phyloP scores from a whole-genome alignment of 2,329 filamentous ascomycete species.

The Penicillium sp. region DNA sequence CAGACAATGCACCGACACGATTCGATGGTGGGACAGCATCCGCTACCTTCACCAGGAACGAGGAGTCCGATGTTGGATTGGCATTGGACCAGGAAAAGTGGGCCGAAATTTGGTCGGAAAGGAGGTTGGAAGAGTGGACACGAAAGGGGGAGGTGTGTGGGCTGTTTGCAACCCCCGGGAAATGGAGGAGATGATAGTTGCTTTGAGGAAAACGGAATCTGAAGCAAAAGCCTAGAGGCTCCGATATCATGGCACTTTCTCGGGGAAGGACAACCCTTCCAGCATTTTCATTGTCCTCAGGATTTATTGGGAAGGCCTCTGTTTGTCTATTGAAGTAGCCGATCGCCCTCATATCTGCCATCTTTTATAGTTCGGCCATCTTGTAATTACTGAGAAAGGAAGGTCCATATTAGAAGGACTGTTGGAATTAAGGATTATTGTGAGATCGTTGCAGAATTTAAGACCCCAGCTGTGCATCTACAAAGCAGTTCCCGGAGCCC shows the following conservation, averaged over 20 bases:
- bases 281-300: background rate
- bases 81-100: slow-evolving; percentile 91
- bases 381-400: background rate
- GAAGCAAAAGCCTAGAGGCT: slow-evolving; percentile 11
- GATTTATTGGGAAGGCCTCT: background rate
- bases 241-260: background rate
- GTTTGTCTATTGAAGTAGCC: background rate
- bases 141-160: slow-evolving; percentile 92
- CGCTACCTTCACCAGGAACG: slow-evolving; percentile 82
- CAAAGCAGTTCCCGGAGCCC: slow-evolving; percentile 71
- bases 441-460: slow-evolving; percentile 46
- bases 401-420: background rate
- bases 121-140: slow-evolving; percentile 79
- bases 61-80: slow-evolving; percentile 81
- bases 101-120: slow-evolving; percentile 92
- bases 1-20: slow-evolving; percentile 84
- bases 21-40: slow-evolving; percentile 93
- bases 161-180: slow-evolving; percentile 80
- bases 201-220: slow-evolving; percentile 64
- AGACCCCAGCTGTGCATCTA: slow-evolving; percentile 66
- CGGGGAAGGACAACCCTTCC: background rate
- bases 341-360: background rate
- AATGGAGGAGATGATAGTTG: slow-evolving; percentile 68
- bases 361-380: background rate
- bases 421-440: background rate